Conservation (phyloP, 202 grass and related monocot genomes). For the Panicum virgatum region DNA sequence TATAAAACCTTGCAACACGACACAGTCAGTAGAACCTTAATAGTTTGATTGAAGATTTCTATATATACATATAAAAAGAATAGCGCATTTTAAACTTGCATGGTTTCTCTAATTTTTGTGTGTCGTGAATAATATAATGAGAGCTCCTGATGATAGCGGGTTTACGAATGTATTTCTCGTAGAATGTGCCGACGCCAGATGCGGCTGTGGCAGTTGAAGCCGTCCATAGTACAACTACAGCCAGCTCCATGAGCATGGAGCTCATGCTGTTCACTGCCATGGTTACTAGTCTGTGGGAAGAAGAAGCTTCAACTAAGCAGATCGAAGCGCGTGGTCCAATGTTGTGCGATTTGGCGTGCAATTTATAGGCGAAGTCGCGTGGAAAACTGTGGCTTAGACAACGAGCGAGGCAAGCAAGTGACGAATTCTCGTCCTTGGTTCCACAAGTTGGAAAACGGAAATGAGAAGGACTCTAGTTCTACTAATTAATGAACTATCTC, state of each 20-base stretch:
- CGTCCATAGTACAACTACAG: background rate
- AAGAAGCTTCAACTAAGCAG: background rate
- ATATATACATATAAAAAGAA: too few species aligned
- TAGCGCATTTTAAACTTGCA: too few species aligned
- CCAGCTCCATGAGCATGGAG: background rate
- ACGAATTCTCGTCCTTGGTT: too few species aligned
- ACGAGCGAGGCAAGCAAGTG: background rate
- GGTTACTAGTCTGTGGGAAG: background rate
- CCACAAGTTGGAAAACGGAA: too few species aligned
- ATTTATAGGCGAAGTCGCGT: background rate
- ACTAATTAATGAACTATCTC: too few species aligned
- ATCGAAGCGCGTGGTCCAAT: background rate
- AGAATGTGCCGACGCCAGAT: conserved; percentile 22
- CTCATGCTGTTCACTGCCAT: conserved; percentile 17
- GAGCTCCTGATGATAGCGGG: too few species aligned
- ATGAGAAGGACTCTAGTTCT: too few species aligned
- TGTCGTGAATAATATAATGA: too few species aligned
- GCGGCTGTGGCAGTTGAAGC: background rate
- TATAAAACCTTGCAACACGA: too few species aligned
- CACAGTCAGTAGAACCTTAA: too few species aligned
- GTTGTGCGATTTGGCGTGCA: background rate
- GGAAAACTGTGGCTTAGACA: background rate
- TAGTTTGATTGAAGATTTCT: too few species aligned
- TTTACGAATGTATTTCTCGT: background rate
- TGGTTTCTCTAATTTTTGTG: too few species aligned